A percentile compares a stretch with the other conserved stretches of the same genome.
Evolutionary conservation across 2,329 filamentous ascomycete species (phyloP).

Genomic region (Aspergillus fructus): DNA sequence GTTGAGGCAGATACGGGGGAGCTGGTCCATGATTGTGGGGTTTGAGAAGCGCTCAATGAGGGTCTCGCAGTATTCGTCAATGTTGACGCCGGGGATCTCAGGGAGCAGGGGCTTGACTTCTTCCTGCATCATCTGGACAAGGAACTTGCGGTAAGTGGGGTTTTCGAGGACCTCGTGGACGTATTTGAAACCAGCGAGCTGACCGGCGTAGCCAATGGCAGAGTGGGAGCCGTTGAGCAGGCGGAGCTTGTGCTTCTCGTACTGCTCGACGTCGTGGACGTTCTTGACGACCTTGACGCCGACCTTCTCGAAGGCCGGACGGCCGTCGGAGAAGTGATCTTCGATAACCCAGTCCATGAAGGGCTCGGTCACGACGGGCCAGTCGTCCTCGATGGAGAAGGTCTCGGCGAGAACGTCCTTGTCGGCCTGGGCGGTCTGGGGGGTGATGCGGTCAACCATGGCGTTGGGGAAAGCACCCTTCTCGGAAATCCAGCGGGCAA

Average conservation of each 20-base stretch:
- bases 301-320: constrained; percentile 53
- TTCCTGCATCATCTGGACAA: constrained; percentile 57
- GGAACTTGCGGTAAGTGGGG: constrained; percentile 48
- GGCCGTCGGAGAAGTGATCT: constrained; percentile 53
- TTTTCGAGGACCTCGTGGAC: constrained; percentile 56
- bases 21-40: constrained; percentile 57
- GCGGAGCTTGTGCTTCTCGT: constrained; percentile 58
- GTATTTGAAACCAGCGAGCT: constrained; percentile 54
- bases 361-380: constrained; percentile 57
- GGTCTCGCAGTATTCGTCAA: constrained; percentile 54
- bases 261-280: constrained; percentile 54
- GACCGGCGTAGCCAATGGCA: constrained; percentile 52
- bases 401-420: constrained; percentile 45
- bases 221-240: constrained; percentile 56
- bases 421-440: constrained; percentile 49
- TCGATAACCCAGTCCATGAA: constrained; percentile 59
- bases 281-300: constrained; percentile 54
- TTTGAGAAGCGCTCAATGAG: constrained; percentile 57
- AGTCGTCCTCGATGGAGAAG: constrained; percentile 52
- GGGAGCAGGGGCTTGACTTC: constrained; percentile 56
- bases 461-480: constrained; percentile 54
- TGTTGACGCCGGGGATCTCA: constrained; percentile 51
- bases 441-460: constrained; percentile 59
- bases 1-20: constrained; percentile 53
- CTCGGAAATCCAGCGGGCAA: constrained; percentile 52